Evolutionary conservation across 2,329 filamentous ascomycete genomes (phyloP), one percentile per base, ranked within the genome.

Genomic region (Claviceps citrina): DNA sequence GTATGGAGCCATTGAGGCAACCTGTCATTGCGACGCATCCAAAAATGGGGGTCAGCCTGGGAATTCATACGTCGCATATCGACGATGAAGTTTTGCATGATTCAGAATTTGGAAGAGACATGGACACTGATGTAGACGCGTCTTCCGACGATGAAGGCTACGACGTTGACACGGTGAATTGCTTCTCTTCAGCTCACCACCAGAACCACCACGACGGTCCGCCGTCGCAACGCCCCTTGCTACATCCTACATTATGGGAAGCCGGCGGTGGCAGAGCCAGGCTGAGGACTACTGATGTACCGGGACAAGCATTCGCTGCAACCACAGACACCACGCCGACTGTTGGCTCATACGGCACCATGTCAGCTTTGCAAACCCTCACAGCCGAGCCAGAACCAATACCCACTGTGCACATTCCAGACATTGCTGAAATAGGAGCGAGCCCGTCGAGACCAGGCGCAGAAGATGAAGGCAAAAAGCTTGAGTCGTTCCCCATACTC

Each of bases 61-160:
- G 80, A 2, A 87, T 89, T 60, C 78, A 78, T 46, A 86, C 83
- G 3, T 81, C 86, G 47, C 75, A 76, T 41, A 61, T 93, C 2
- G 69, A 76, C 7, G 68, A 74, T 42, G 71, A 75, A 19, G 69
- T 81, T 9, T 63, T 83, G 4, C 63, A 66, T 9, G 55, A 62
- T 19, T 49, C 55, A 7, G 49, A 47, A 28, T 53, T 51, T 3
- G 57, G 60, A 9, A 49, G 52, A 5, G 50, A 54, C 9, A 53
- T 50, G 1, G 56, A 57, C 27, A 50, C 50, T 7, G 58, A 62
- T n/a, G 50, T 50, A 10, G 54, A 56, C n/a, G 48, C 45, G 2
- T 48, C 52, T 7, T 50, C 53, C 16, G 50, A 53, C 5, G 55
- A 57, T 25, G 55, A 54, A 19, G 55, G 57, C 19, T 50, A 49